Conservation (phyloP, 768 basidiomycete species). For the Mycena maculata region DNA sequence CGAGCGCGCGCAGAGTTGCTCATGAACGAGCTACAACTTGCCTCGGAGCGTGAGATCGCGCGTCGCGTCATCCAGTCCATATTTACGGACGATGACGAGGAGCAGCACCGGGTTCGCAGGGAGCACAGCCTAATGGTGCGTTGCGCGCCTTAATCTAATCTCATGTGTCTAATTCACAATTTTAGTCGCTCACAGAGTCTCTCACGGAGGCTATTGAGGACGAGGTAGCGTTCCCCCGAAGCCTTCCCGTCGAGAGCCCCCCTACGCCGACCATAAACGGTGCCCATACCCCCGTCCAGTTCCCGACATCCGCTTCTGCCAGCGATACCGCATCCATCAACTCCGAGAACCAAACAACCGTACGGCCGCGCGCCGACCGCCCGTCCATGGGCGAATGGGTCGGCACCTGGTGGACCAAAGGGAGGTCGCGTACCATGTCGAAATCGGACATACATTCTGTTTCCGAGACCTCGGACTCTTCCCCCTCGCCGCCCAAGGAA, state of each 20-base stretch:
- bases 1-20: slow-evolving; percentile 64
- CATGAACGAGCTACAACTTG: slow-evolving; percentile 63
- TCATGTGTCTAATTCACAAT: slow-evolving; percentile 5
- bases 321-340: slow-evolving; percentile 6
- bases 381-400: slow-evolving; percentile 79
- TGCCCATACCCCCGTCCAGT: slow-evolving; percentile 14
- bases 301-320: background rate
- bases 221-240: slow-evolving; percentile 54
- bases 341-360: slow-evolving; percentile 36
- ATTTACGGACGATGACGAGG: slow-evolving; percentile 66
- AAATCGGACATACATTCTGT: slow-evolving; percentile 23
- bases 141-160: background rate
- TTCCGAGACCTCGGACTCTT: slow-evolving; percentile 26
- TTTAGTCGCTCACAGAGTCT: slow-evolving; percentile 64
- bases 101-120: slow-evolving; percentile 60
- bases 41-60: slow-evolving; percentile 74
- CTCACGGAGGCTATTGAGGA: slow-evolving; percentile 67
- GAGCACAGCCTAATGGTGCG: slow-evolving; percentile 72
- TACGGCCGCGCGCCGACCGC: slow-evolving; percentile 60
- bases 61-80: slow-evolving; percentile 74
- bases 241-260: slow-evolving; percentile 44
- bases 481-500: slow-evolving; percentile 19
- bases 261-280: slow-evolving; percentile 44
- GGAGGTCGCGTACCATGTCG: slow-evolving; percentile 45
- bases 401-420: slow-evolving; percentile 78